Evolutionary conservation across 2,329 filamentous ascomycete species (phyloP), one percentile per base, ranked within the genome.

Genomic region (Colletotrichum chrysophilum): DNA sequence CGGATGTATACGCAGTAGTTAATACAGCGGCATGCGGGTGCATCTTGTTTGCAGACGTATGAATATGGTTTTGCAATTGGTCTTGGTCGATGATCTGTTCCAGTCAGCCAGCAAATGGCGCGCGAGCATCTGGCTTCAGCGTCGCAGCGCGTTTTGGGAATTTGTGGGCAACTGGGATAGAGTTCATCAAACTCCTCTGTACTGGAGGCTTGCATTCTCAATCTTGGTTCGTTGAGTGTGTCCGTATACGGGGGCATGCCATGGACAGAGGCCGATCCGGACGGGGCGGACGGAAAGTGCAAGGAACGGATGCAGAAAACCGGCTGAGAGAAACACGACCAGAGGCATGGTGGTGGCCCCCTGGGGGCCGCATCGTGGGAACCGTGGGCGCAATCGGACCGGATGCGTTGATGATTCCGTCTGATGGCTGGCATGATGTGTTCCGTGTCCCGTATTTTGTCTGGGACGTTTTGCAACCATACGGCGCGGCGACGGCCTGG

Each of bases 91-190:
- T 24, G 38, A 38, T 26, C 58, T 70, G 24, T 28, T 64, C 36
- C 56, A 18, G 58, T 24, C 21, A 28, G 62, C 34, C 38, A 7
- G n/a, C 18, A n/a, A n/a, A 28, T 58, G 10, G 28, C 52, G 36
- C 67, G 28, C 34, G 36, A 36, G 61, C 71, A 32, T 24, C 52
- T 66, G 28, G 36, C 36, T 74, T 52, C 36, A 32, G 28, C 21
- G 28, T 71, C 66, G 61, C 68, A 66, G 26, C 34, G 36, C 61
- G 68, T 71, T 66, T 61, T 66, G 60, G 16, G n/a, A 38, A 30
- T 61, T 38, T 30, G 58, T 71, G 52, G 72, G 30, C 60, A 71
- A 66, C 61, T 52, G 48, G 72, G 72, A 71, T 71, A 71, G 58
- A 74, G 60, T 74, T 74, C 61, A 71, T 38, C 34, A 32, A 60